Percentiles rank a stretch among this genome's conserved stretches.
These are phyloP conservation scores for Zychaea mexicana DNA, from an alignment of 371 early-diverging fungal species.

Conservation along the genomic window DNA sequence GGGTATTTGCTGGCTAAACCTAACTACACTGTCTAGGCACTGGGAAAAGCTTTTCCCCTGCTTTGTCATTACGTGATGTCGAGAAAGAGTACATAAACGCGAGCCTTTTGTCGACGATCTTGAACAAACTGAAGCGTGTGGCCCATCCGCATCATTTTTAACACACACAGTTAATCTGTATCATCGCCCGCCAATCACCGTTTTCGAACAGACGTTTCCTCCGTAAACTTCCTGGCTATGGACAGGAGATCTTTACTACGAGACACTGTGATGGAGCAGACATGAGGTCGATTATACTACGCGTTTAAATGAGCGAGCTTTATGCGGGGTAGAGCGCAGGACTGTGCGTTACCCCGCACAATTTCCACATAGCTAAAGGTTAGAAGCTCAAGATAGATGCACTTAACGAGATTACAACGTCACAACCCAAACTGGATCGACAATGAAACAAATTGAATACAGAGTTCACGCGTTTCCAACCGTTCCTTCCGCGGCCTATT, in stretches of 20 bases:
- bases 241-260: too few relatives aligned
- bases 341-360: neutral
- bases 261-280: neutral
- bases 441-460: neutral
- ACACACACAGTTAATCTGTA: too few relatives aligned
- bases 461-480: neutral
- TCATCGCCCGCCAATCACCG: too few relatives aligned
- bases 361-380: neutral
- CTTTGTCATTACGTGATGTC: constrained; percentile 5
- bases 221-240: too few relatives aligned
- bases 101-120: too few relatives aligned
- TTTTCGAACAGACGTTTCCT: too few relatives aligned
- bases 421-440: neutral
- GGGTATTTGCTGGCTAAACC: neutral
- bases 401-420: neutral
- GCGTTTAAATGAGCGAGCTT: neutral
- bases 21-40: neutral
- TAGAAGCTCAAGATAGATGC: too few relatives aligned
- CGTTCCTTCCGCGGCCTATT: neutral
- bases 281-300: neutral
- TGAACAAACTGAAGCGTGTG: too few relatives aligned
- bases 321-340: neutral
- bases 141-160: too few relatives aligned
- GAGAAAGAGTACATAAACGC: neutral
- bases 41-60: constrained; percentile 1